These are phyloP conservation scores for Colletotrichum filicis DNA, from an alignment of 2,329 filamentous ascomycete species.

Conservation along the genomic window DNA sequence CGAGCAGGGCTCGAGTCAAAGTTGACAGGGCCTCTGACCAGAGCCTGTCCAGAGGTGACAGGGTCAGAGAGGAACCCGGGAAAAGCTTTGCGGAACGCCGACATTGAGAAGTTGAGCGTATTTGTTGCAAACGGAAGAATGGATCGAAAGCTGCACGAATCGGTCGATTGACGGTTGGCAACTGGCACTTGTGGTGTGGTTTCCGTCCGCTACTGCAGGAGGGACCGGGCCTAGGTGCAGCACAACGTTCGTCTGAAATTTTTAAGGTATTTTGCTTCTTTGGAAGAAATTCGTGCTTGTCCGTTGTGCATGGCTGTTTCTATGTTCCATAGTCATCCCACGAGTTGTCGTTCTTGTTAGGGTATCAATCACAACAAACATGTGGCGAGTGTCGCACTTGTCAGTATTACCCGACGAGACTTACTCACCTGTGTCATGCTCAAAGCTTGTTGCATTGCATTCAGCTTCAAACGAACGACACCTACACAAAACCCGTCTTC, in stretches of 20 bases:
- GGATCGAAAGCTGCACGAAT: conserved; percentile 16
- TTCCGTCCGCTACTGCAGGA: conserved; percentile 21
- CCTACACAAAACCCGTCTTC: conserved; percentile 3
- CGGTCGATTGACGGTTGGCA: conserved; percentile 4
- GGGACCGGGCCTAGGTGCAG: conserved; percentile 30
- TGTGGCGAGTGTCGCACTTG: not conserved
- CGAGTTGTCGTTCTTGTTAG: not conserved
- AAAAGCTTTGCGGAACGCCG: not conserved
- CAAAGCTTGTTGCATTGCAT: not conserved
- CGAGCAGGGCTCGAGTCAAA: not conserved
- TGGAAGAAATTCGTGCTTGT: not conserved
- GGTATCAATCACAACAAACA: not conserved
- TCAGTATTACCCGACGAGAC: not conserved
- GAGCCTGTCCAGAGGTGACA: not conserved
- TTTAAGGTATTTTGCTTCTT: not conserved
- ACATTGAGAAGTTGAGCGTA: not conserved
- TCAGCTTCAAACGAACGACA: not conserved
- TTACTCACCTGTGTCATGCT: not conserved
- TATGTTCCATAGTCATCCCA: not conserved
- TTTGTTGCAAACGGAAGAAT: not conserved
- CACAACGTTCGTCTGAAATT: conserved; percentile 26
- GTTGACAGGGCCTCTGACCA: not conserved
- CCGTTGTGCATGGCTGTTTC: not conserved
- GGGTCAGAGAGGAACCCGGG: not conserved
- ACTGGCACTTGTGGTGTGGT: conserved; percentile 19